A percentile compares a stretch with the other conserved stretches of the same genome.
Evolutionary conservation across 2,329 filamentous ascomycete species (phyloP).

Genomic region (Diaporthe batatas): DNA sequence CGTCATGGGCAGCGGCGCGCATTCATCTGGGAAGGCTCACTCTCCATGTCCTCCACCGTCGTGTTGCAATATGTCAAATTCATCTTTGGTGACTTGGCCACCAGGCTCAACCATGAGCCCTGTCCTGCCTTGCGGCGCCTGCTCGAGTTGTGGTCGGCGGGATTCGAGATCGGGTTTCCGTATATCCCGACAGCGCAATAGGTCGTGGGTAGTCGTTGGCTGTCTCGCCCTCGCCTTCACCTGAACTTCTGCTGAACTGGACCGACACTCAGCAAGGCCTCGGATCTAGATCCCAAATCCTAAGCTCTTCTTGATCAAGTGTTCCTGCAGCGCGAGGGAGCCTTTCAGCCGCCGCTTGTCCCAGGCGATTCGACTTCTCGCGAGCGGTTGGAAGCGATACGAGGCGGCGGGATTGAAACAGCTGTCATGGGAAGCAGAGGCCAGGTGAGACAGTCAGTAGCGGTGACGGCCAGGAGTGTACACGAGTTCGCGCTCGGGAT

Average conservation of each 20-base stretch:
- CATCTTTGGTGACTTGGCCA: slow-evolving; percentile 34
- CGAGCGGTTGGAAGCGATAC: not conserved
- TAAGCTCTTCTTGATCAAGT: slow-evolving; percentile 21
- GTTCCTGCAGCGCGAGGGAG: not conserved
- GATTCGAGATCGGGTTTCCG: slow-evolving; percentile 7
- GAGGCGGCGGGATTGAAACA: not conserved
- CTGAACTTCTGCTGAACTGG: not conserved
- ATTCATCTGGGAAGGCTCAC: slow-evolving; percentile 44
- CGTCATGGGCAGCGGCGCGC: not conserved
- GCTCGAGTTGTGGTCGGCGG: slow-evolving; percentile 10
- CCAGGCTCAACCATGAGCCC: slow-evolving; percentile 32
- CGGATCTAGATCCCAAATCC: not conserved
- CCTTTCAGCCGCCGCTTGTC: slow-evolving; percentile 8
- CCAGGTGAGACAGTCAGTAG: not conserved
- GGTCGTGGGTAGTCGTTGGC: slow-evolving; percentile 7
- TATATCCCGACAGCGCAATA: not conserved
- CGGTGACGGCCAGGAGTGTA: not conserved
- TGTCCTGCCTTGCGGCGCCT: slow-evolving; percentile 16
- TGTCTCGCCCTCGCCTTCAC: slow-evolving; percentile 1
- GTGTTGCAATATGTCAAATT: slow-evolving; percentile 40
- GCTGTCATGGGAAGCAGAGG: slow-evolving; percentile 8
- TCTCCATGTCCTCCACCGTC: slow-evolving; percentile 40
- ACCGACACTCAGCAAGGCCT: too few species aligned
- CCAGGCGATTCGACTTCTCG: slow-evolving; percentile 1
- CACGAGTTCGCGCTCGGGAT: not conserved